Evolutionary conservation across 2,329 filamentous ascomycete genomes (phyloP).

Genomic region (Trichoderma asperellum): DNA sequence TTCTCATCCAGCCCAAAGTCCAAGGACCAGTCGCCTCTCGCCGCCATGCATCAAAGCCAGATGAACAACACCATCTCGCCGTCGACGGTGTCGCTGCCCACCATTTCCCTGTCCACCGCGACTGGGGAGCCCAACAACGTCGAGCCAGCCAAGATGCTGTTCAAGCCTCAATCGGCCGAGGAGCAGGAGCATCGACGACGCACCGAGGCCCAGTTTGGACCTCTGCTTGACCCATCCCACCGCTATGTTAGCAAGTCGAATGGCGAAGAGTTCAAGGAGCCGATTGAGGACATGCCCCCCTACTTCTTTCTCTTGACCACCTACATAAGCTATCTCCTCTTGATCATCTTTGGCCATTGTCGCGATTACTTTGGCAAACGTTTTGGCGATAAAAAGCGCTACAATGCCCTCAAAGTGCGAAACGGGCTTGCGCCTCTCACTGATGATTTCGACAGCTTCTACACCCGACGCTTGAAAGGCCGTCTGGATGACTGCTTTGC

Average conservation of each 20-base stretch:
- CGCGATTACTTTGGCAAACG: slow-evolving; percentile 98
- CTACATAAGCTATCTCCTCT: slow-evolving; percentile 95
- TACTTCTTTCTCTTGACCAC: slow-evolving; percentile 98
- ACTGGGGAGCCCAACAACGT: slow-evolving; percentile 68
- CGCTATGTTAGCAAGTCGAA: slow-evolving; percentile 87
- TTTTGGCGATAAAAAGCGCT: slow-evolving; percentile 80
- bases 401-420: slow-evolving; percentile 77
- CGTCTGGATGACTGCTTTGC: slow-evolving; percentile 97
- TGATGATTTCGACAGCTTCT: slow-evolving; percentile 99
- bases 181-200: slow-evolving; percentile 76
- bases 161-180: slow-evolving; percentile 83
- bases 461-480: slow-evolving; percentile 88
- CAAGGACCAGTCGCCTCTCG: slow-evolving; percentile 69
- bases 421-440: slow-evolving; percentile 95
- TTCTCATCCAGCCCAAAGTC: slow-evolving; percentile 81
- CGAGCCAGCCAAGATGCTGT: slow-evolving; percentile 78
- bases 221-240: slow-evolving; percentile 77
- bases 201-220: slow-evolving; percentile 89
- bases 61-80: slow-evolving; percentile 63
- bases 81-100: slow-evolving; percentile 78
- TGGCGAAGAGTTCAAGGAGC: slow-evolving; percentile 77
- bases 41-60: slow-evolving; percentile 65
- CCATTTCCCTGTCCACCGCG: slow-evolving; percentile 82
- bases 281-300: slow-evolving; percentile 91
- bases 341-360: slow-evolving; percentile 94